Conservation (phyloP, 495 filamentous ascomycete species). For the Thozetella sp. region DNA sequence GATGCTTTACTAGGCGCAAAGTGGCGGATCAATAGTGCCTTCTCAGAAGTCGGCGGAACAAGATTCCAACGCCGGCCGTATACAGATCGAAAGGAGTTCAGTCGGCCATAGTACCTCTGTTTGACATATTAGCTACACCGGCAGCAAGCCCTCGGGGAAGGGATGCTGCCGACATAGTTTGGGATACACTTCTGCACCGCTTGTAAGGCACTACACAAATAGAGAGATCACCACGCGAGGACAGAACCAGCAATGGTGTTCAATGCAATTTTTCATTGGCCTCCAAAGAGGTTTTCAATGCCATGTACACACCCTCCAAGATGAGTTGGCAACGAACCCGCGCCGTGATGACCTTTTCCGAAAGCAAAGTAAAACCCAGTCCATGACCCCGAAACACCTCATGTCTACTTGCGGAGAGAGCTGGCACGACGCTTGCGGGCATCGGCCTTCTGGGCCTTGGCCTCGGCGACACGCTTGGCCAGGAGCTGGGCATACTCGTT, state of each 20-base stretch:
- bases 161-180: too few species aligned
- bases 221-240: conserved; percentile 9
- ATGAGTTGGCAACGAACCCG: conserved; percentile 15
- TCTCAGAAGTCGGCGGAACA: too few species aligned
- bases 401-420: conserved; percentile 87
- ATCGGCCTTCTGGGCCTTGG: conserved; percentile 89
- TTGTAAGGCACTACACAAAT: conserved; percentile 9
- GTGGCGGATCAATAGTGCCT: too few species aligned
- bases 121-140: too few species aligned
- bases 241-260: conserved; percentile 5
- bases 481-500: conserved; percentile 94
- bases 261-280: conserved; percentile 25
- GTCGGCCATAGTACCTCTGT: too few species aligned
- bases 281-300: conserved; percentile 20
- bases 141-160: too few species aligned
- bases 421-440: conserved; percentile 92
- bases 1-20: too few species aligned
- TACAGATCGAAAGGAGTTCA: too few species aligned
- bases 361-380: conserved; percentile 27
- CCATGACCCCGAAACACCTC: conserved; percentile 40
- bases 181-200: too few species aligned
- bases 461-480: conserved; percentile 92
- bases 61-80: too few species aligned
- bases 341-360: conserved; percentile 33
- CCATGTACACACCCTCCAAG: conserved; percentile 25